Evolutionary conservation across 768 basidiomycete genomes (phyloP).

Genomic region (Amyloporia xantha): DNA sequence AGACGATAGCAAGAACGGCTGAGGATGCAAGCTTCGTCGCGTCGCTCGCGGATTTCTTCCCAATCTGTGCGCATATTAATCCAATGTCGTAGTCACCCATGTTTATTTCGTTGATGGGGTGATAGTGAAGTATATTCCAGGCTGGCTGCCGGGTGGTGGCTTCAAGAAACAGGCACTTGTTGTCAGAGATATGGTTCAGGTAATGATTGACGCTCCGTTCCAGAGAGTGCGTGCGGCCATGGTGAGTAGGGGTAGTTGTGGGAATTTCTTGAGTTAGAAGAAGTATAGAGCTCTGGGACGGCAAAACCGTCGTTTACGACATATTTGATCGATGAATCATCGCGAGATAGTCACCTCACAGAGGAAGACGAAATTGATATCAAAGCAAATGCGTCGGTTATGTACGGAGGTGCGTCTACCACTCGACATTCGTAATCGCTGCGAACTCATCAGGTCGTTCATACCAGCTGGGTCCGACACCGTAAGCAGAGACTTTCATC

Average conservation of each 20-base stretch:
- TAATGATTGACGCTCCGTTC: constrained; percentile 14
- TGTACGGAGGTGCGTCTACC: constrained; percentile 17
- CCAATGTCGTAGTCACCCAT: neutral
- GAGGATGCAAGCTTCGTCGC: constrained; percentile 21
- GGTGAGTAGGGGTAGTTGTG: no score
- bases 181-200: constrained; percentile 5
- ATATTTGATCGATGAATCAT: neutral
- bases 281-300: neutral
- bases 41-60: constrained; percentile 29
- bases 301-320: neutral
- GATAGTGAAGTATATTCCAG: constrained; percentile 29
- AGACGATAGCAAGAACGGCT: constrained; percentile 19
- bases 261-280: no score
- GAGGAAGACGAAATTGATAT: neutral
- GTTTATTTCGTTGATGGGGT: neutral
- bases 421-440: neutral
- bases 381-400: constrained; percentile 13
- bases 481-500: neutral
- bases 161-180: constrained; percentile 27
- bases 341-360: neutral
- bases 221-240: constrained; percentile 12
- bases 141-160: constrained; percentile 23
- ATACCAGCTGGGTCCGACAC: neutral
- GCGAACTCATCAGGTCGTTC: neutral
- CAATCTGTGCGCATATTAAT: constrained; percentile 21